Evolutionary conservation across 805 yeast genomes (phyloP).

Genomic region (Candida anglica): DNA sequence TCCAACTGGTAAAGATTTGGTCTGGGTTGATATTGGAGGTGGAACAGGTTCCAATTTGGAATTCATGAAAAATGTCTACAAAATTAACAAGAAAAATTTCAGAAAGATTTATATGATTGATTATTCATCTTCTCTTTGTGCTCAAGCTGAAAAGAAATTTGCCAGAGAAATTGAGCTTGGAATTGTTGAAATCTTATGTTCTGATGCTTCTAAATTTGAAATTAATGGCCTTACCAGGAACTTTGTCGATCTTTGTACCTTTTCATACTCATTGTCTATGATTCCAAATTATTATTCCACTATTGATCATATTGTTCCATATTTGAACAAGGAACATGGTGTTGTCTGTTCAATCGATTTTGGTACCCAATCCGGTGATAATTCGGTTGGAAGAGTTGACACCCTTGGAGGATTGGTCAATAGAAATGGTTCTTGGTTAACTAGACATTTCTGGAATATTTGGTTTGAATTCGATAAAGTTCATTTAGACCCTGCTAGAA

Average conservation of each 20-base stretch:
- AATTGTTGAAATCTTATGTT: constrained; percentile 59
- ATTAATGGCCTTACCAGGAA: constrained; percentile 26
- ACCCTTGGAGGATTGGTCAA: constrained; percentile 71
- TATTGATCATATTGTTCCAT: constrained; percentile 58
- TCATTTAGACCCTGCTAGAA: constrained; percentile 71
- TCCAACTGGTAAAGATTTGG: constrained; percentile 38
- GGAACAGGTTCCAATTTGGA: constrained; percentile 85
- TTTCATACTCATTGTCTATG: constrained; percentile 81
- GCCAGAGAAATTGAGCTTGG: constrained; percentile 42
- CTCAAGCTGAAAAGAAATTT: constrained; percentile 62
- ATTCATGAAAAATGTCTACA: constrained; percentile 57
- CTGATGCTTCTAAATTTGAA: constrained; percentile 71
- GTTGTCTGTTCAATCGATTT: constrained; percentile 72
- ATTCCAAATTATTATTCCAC: constrained; percentile 80
- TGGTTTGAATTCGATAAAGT: constrained; percentile 88
- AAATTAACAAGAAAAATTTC: constrained; percentile 44
- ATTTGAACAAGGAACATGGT: constrained; percentile 53
- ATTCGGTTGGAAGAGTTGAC: constrained; percentile 63
- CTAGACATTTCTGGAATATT: constrained; percentile 77
- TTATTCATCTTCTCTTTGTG: constrained; percentile 72
- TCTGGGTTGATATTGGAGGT: constrained; percentile 83
- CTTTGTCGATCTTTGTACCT: constrained; percentile 69
- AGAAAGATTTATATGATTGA: constrained; percentile 70
- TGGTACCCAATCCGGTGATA: constrained; percentile 68
- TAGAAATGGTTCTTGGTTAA: constrained; percentile 73